These are phyloP conservation scores for Rubia yunnanensis DNA, from an alignment of 257 asterid genomes.

Conservation along the genomic window DNA sequence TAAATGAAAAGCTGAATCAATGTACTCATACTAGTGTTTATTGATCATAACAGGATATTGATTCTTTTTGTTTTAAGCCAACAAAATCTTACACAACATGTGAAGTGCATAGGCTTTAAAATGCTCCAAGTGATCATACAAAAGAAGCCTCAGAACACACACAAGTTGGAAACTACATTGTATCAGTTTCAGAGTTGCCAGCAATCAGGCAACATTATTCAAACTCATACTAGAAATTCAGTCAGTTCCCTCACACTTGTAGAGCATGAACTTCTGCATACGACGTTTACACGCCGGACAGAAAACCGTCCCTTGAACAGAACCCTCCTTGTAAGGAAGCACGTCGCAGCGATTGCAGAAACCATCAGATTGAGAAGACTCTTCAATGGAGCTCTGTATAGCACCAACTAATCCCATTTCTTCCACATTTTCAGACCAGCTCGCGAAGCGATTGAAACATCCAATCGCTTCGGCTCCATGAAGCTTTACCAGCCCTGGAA, in stretches of 20 bases:
- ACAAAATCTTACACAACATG: no score
- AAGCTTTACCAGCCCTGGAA: slow-evolving; percentile 24
- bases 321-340: slow-evolving; percentile 48
- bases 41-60: background rate
- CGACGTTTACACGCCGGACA: slow-evolving; percentile 49
- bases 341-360: slow-evolving; percentile 30
- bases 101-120: no score
- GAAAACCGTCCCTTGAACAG: slow-evolving; percentile 19
- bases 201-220: background rate
- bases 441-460: slow-evolving; percentile 22
- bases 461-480: slow-evolving; percentile 20
- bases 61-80: no score
- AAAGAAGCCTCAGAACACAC: no score
- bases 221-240: background rate
- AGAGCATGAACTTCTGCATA: slow-evolving; percentile 46
- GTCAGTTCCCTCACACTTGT: slow-evolving; percentile 37
- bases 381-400: slow-evolving; percentile 20
- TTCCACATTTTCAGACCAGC: slow-evolving; percentile 28
- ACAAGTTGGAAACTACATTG: background rate
- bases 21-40: background rate
- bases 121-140: no score
- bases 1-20: background rate
- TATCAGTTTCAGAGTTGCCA: background rate
- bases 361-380: slow-evolving; percentile 14
- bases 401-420: slow-evolving; percentile 41